A percentile compares a stretch with the other conserved stretches of the same genome.
Evolutionary conservation across 176 grass and related monocot species (phyloP).

Genomic region (Tuctoria greenei): DNA sequence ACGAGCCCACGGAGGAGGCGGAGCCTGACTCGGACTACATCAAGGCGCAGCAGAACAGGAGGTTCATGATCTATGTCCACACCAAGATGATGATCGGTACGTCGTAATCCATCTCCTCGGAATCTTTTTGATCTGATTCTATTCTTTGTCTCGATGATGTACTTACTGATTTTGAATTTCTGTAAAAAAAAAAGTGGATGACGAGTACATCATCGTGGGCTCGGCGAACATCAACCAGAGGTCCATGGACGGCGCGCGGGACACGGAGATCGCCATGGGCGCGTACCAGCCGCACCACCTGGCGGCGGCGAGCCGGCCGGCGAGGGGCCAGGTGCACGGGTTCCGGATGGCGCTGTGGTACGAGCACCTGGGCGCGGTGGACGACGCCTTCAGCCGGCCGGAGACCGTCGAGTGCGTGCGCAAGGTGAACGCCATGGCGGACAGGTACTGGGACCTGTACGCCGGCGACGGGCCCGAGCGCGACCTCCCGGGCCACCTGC

Average conservation of each 20-base stretch:
- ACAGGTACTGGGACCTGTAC: constrained; percentile 61
- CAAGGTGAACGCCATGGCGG: constrained; percentile 55
- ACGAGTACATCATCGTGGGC: constrained; percentile 63
- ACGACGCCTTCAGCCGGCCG: constrained; percentile 52
- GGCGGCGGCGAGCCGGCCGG: constrained; percentile 35
- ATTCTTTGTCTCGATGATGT: not conserved
- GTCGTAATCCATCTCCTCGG: too few species aligned
- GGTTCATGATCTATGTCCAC: constrained; percentile 99
- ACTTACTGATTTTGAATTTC: not conserved
- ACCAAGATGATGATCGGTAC: constrained; percentile 97
- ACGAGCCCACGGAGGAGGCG: constrained; percentile 53
- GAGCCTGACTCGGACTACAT: constrained; percentile 67
- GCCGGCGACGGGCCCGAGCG: constrained; percentile 18
- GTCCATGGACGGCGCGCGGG: constrained; percentile 66
- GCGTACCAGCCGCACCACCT: constrained; percentile 62
- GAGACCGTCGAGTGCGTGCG: constrained; percentile 58
- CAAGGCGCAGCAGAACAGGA: constrained; percentile 67
- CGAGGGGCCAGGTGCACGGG: constrained; percentile 74
- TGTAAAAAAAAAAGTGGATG: constrained; percentile 8
- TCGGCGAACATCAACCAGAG: constrained; percentile 84
- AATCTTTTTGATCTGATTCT: too few species aligned
- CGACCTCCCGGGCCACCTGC: constrained; percentile 70
- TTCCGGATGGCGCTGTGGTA: constrained; percentile 91
- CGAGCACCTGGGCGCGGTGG: constrained; percentile 61
- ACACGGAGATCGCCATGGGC: constrained; percentile 76